phyloP scores from a whole-genome alignment of 2,329 filamentous ascomycete genomes.

The Onygena corvina region DNA sequence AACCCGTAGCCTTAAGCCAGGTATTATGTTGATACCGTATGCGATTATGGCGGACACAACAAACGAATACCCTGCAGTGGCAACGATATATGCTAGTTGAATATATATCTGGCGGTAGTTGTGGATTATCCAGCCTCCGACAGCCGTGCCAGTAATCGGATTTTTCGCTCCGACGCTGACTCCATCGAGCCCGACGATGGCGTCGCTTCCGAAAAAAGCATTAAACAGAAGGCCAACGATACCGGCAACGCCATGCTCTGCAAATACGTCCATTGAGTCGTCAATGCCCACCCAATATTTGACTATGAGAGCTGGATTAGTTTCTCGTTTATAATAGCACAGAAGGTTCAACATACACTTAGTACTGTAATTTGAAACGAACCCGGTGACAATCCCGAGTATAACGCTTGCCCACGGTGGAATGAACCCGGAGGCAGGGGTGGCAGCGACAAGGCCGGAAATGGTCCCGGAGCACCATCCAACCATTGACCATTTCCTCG shows the following conservation, averaged over 20 bases:
- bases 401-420: conserved; percentile 51
- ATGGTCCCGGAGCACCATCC: conserved; percentile 87
- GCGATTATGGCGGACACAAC: conserved; percentile 56
- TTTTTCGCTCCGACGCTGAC: conserved; percentile 39
- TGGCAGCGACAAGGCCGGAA: conserved; percentile 76
- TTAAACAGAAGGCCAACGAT: conserved; percentile 70
- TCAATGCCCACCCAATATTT: conserved; percentile 69
- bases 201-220: conserved; percentile 61
- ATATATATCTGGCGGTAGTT: conserved; percentile 60
- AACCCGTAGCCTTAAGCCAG: conserved; percentile 57
- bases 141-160: conserved; percentile 25
- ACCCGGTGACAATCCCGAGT: conserved; percentile 50
- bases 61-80: conserved; percentile 55
- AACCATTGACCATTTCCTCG: conserved; percentile 88
- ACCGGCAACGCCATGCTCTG: conserved; percentile 75
- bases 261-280: conserved; percentile 82
- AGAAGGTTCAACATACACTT: conserved; percentile 53
- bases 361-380: conserved; percentile 72
- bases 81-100: conserved; percentile 56
- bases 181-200: conserved; percentile 64
- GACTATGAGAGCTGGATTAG: conserved; percentile 30
- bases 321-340: conserved; percentile 11
- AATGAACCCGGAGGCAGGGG: conserved; percentile 71
- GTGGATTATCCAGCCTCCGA: conserved; percentile 59
- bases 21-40: conserved; percentile 58